phyloP scores from a whole-genome alignment of 768 basidiomycete species.

The Trametes cubensis region DNA sequence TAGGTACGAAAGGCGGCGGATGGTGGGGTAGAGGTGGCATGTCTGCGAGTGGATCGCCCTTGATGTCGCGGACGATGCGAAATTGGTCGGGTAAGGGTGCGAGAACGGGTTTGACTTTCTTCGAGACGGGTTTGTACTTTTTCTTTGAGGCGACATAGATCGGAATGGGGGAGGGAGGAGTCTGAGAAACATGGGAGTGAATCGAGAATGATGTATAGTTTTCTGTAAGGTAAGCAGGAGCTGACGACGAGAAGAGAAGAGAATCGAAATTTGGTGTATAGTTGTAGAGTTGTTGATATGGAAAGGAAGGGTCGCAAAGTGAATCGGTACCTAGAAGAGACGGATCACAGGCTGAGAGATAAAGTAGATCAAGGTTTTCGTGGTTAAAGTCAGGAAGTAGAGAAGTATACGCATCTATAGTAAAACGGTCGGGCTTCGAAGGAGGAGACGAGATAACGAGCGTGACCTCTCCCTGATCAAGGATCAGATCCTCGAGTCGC shows the following conservation, averaged over 20 bases:
- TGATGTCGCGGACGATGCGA: conserved; percentile 22
- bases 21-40: conserved; percentile 15
- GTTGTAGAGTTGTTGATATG: background rate
- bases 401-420: conserved; percentile 6
- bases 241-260: background rate
- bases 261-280: background rate
- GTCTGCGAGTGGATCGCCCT: conserved; percentile 19
- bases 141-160: conserved; percentile 8
- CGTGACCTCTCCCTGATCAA: conserved; percentile 20
- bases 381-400: background rate
- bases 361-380: conserved; percentile 3
- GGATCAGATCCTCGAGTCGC: conserved; percentile 20
- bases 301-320: conserved; percentile 11
- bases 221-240: background rate
- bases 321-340: conserved; percentile 1
- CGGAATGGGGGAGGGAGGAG: background rate
- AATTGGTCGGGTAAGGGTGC: conserved; percentile 26
- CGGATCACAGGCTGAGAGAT: conserved; percentile 12
- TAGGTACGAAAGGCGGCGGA: conserved; percentile 18
- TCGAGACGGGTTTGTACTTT: conserved; percentile 31
- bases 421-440: background rate
- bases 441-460: background rate
- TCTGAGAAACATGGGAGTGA: conserved; percentile 2
- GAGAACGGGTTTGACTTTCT: conserved; percentile 25
- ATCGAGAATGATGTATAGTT: background rate